These are phyloP conservation scores for Mycena indigotica DNA, from an alignment of 768 basidiomycete genomes.

Conservation along the genomic window DNA sequence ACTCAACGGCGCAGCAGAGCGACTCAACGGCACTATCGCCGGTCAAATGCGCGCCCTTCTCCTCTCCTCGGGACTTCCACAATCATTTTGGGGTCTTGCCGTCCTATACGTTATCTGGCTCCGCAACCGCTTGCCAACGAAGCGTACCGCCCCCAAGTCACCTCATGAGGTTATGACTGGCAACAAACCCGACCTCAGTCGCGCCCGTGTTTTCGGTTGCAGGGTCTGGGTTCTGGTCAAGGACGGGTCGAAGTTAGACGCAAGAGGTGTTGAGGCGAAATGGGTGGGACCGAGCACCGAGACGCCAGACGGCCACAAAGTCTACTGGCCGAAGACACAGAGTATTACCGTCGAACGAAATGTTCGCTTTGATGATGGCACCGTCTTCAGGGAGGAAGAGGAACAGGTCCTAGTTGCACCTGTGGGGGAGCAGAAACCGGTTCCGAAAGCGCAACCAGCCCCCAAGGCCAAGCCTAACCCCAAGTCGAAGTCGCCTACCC, in stretches of 20 bases:
- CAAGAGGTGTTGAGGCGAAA: slow-evolving; percentile 1
- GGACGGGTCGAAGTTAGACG: slow-evolving; percentile 5
- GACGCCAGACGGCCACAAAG: slow-evolving; percentile 18
- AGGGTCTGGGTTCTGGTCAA: slow-evolving; percentile 1
- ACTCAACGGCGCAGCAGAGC: slow-evolving; percentile 31
- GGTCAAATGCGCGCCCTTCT: slow-evolving; percentile 26
- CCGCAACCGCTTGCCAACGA: slow-evolving; percentile 2
- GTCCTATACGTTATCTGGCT: slow-evolving; percentile 9
- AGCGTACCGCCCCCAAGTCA: slow-evolving; percentile 1
- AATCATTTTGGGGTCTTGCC: slow-evolving; percentile 27
- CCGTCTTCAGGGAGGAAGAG: slow-evolving; percentile 8
- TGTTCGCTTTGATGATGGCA: slow-evolving; percentile 12
- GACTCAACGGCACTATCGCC: slow-evolving; percentile 28
- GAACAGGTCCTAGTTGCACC: neutral
- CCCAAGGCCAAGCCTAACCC: no score
- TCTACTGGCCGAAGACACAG: slow-evolving; percentile 23
- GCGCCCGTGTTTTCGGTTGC: slow-evolving; percentile 2
- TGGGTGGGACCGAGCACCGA: slow-evolving; percentile 23
- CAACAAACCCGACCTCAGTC: slow-evolving; percentile 8
- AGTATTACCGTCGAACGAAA: slow-evolving; percentile 17
- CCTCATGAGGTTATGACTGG: slow-evolving; percentile 7
- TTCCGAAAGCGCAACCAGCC: no score
- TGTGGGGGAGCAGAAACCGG: neutral
- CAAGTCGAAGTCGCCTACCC: no score
- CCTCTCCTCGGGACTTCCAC: slow-evolving; percentile 17